Evolutionary conservation across 2,329 filamentous ascomycete species (phyloP).

Genomic region (Plectosphaerella cucumerina): DNA sequence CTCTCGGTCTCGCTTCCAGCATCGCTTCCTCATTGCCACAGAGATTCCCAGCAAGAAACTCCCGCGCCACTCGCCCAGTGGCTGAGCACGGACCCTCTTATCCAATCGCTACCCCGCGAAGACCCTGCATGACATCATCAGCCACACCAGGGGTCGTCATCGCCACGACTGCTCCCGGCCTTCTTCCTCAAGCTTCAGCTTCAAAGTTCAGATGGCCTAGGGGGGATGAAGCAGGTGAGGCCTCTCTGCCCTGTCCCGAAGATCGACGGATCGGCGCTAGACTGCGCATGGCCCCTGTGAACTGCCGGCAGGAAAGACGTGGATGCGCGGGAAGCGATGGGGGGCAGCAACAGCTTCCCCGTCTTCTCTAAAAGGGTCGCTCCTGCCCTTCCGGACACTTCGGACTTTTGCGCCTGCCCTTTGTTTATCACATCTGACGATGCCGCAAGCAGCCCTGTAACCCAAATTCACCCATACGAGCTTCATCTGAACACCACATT

Average conservation of each 20-base stretch:
- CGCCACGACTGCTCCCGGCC: not conserved
- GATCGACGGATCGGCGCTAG: not conserved
- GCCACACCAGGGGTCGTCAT: slow-evolving; percentile 2
- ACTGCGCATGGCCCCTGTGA: not conserved
- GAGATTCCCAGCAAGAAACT: no score
- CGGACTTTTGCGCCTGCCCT: not conserved
- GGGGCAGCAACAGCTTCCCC: not conserved
- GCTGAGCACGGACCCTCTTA: not conserved
- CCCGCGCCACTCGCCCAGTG: not conserved
- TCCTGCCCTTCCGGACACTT: not conserved
- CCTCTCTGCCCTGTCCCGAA: not conserved
- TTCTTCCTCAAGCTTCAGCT: not conserved
- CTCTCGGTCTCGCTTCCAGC: not conserved
- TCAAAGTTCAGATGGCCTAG: not conserved
- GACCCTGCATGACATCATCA: slow-evolving; percentile 2
- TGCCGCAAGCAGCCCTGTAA: no score
- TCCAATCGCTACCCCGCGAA: not conserved
- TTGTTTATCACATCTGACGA: no score
- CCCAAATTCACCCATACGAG: no score
- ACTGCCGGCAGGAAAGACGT: not conserved
- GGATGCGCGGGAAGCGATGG: not conserved
- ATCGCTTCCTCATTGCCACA: not conserved
- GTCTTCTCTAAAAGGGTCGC: not conserved
- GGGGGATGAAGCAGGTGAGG: no score
- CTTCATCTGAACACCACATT: not conserved